A percentile compares a stretch with the other conserved stretches of the same genome.
Evolutionary conservation across 2,329 filamentous ascomycete genomes (phyloP).

Genomic region (Graphilbum fragrans): DNA sequence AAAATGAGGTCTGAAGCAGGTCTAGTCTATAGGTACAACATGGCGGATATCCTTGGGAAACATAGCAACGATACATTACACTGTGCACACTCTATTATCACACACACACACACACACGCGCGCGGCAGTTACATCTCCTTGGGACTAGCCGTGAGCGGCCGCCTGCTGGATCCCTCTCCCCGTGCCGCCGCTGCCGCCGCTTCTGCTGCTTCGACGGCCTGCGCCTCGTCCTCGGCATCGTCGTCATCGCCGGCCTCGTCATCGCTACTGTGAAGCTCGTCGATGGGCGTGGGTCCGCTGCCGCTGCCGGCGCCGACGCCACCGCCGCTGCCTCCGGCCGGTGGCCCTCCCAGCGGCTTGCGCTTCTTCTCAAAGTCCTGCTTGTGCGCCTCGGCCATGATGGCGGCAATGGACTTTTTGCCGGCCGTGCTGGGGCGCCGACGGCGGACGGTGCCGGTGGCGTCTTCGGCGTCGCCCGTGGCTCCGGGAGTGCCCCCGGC

Average conservation of each 20-base stretch:
- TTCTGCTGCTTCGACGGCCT: slow-evolving; percentile 1
- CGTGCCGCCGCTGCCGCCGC: no score
- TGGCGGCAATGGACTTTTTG: slow-evolving; percentile 31
- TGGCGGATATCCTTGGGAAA: no score
- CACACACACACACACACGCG: no score
- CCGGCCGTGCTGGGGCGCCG: slow-evolving; percentile 21
- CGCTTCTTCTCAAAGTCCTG: slow-evolving; percentile 84
- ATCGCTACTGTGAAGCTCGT: slow-evolving; percentile 7
- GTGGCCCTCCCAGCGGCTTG: slow-evolving; percentile 15
- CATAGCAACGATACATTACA: no score
- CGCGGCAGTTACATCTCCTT: no score
- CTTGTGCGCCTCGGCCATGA: slow-evolving; percentile 74
- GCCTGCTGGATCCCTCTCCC: no score
- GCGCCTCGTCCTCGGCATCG: background rate
- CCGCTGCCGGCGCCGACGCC: background rate
- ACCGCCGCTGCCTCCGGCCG: background rate
- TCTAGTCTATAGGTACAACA: no score
- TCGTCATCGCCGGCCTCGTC: slow-evolving; percentile 2
- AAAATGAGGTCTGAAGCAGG: no score
- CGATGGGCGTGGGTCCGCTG: background rate
- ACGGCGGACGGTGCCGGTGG: slow-evolving; percentile 13
- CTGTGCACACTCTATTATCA: no score
- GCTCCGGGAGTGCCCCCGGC: no score
- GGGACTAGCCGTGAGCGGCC: no score
- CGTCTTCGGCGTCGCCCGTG: slow-evolving; percentile 1